phyloP scores from a whole-genome alignment of 1,284 basidiomycete species.

The Cystobasidium sp. region DNA sequence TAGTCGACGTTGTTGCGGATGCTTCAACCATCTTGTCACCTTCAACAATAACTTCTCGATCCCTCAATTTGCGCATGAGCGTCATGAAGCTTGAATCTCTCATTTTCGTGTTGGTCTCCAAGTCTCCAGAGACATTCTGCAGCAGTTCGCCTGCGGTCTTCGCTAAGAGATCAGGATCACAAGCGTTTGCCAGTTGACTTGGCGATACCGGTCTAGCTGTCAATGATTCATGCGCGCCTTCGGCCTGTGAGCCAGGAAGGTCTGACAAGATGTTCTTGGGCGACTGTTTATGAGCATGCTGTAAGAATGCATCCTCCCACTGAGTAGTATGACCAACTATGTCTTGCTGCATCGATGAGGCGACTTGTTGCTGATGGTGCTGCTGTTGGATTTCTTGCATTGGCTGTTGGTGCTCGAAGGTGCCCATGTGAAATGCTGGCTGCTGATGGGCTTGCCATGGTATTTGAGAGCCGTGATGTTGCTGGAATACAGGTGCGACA shows the following conservation, averaged over 20 bases:
- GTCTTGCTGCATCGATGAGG: neutral
- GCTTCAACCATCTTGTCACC: conserved; percentile 74
- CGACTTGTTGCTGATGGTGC: conserved; percentile 2
- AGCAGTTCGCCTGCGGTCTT: conserved; percentile 57
- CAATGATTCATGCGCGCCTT: conserved; percentile 29
- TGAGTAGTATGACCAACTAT: conserved; percentile 6
- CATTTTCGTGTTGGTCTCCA: conserved; percentile 79
- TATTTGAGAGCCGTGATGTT: neutral
- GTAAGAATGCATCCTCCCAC: conserved; percentile 40
- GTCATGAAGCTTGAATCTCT: conserved; percentile 83
- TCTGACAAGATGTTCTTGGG: neutral
- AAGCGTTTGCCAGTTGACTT: conserved; percentile 42
- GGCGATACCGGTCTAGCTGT: conserved; percentile 40
- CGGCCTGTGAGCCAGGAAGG: conserved; percentile 1
- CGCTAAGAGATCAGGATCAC: conserved; percentile 56
- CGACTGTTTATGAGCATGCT: conserved; percentile 19
- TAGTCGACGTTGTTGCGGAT: conserved; percentile 24
- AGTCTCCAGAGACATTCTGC: conserved; percentile 58
- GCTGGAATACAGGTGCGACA: neutral
- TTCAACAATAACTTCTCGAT: conserved; percentile 79
- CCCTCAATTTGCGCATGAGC: conserved; percentile 82
- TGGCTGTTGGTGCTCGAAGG: conserved; percentile 10
- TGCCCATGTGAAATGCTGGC: neutral
- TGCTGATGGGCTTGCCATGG: conserved; percentile 17
- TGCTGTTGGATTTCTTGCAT: conserved; percentile 6